Base-by-base conservation (phyloP, 2,329 filamentous ascomycete species). In the Atkinsonella hypoxylon region DNA sequence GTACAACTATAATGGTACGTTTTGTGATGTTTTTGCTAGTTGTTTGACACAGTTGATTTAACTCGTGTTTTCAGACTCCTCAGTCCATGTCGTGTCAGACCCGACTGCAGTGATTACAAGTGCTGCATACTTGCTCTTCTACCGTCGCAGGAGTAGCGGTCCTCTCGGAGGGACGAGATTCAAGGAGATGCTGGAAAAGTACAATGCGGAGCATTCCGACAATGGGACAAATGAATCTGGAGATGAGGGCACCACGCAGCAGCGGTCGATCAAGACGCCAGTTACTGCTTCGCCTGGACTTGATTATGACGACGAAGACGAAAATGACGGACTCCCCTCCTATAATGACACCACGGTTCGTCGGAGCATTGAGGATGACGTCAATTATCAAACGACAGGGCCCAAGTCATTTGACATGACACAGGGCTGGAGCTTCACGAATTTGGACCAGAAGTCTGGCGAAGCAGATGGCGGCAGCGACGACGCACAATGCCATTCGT, bases 1-100 rank as follows among this genome's bases (percentile, higher is more conserved):
- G 93, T 96, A 96, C 66, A 87, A 94, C 58, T 97, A 94, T 67
- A 97, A 98, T 66, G 91, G 90, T 93, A 74, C 68, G 83, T 69
- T 20, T 41, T 34, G 7, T 22, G 12, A 34, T 26, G 17, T 6
- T 7, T 7, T 40, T 13, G 17, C 32, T 20, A 11, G 15, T 22
- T 31, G 22, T 13, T 31, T 9, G 47, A 38, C n/a, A 34, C 20
- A 41, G 18, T 7, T 38, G 34, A 40, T 42, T 48, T 22, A 38
- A 15, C 8, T 40, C 17, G 43, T 34, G 26, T 12, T 45, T 40
- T 15, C 59, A 95, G 90, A 96, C 68, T 86, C 87, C 8, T 80
- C 78, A 12, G 87, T 89, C 17, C 78, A 75, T 34, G 76, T 75
- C 57, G 74, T 78, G 7, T 74, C 72, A 30, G 78, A 87, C 53